Base-by-base conservation (phyloP, 495 filamentous ascomycete genomes). In the Aspergillus indologenus region DNA sequence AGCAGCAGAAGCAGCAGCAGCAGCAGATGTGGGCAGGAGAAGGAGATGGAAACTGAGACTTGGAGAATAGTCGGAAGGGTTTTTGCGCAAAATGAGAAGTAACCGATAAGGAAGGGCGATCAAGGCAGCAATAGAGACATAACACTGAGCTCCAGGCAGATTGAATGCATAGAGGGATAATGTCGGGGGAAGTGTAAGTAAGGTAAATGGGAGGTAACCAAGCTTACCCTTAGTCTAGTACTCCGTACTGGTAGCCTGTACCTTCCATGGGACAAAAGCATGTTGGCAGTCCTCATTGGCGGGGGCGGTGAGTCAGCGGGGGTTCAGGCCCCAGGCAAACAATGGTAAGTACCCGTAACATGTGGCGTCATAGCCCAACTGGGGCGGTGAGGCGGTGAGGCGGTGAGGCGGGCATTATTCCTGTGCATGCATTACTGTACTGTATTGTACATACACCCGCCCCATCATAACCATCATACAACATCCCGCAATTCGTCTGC, bases 61-160 rank as follows among this genome's bases (percentile, higher is more conserved):
- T 14, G 34, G 54, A 22, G 31, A 55, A 42, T 14, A 40, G 15
- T 26, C 21, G 43, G 4, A 29, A 56, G 44, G n/a, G 24, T 29
- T n/a, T 43, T 7, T 12, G 23, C 48, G 21, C 18, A 26, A 8
- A 11, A 18, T 29, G 24, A 54, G 20, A 8, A 19, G 3, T 52
- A 14, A 6, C 31, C 34, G 20, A 5, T 17, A 26, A 20, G 56
- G 5, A 22, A 29, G 9, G 47, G 21, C 9, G 29, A 54, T 42
- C 21, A 44, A 44, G 47, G 47, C 24, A 54, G 44, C 15, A 29
- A 40, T 18, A 62, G 51, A 40, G 44, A 57, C 23, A 42, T 23
- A 46, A 29, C 56, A 59, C n/a, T n/a, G n/a, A 63, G 61, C 61
- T 63, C 47, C 61, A 63, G 61, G 57, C 56, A 59, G 57, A 60